These are phyloP conservation scores for Suillus lakei DNA, from an alignment of 768 basidiomycete species.

Conservation along the genomic window DNA sequence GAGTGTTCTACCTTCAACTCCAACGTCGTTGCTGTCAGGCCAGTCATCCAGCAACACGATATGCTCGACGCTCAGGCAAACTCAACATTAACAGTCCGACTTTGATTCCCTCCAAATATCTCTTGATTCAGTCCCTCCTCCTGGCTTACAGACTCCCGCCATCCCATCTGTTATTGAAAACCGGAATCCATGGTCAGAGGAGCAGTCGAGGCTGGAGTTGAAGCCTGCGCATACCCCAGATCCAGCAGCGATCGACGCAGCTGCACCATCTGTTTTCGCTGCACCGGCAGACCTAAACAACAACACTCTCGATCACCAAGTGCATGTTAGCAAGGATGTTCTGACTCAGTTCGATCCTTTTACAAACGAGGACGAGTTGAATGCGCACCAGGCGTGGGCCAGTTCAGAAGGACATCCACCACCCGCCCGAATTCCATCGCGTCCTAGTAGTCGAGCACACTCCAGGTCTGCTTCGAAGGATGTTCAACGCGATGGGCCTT, in stretches of 20 bases:
- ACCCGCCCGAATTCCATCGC: conserved; percentile 39
- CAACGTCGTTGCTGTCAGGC: neutral
- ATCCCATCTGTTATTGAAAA: neutral
- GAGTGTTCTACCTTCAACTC: neutral
- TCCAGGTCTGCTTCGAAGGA: conserved; percentile 17
- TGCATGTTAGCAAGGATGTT: conserved; percentile 41
- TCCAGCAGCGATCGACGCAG: conserved; percentile 46
- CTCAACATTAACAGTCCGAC: neutral
- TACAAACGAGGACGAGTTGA: conserved; percentile 57
- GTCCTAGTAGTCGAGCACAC: conserved; percentile 9
- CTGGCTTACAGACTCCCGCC: neutral
- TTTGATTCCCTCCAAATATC: conserved; percentile 6
- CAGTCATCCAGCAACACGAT: neutral
- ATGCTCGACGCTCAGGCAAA: conserved; percentile 1
- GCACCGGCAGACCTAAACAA: conserved; percentile 13
- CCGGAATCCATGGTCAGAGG: conserved; percentile 27
- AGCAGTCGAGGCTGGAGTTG: conserved; percentile 13
- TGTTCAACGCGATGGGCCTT: conserved; percentile 6
- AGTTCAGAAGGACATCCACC: conserved; percentile 66
- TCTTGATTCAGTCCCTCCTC: conserved; percentile 1
- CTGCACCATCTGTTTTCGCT: conserved; percentile 40
- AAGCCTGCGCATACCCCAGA: conserved; percentile 43
- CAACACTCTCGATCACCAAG: conserved; percentile 15
- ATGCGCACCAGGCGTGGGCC: conserved; percentile 69
- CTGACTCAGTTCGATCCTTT: conserved; percentile 75